Conservation (phyloP, 768 basidiomycete species). For the Agrocybe chaxingu region DNA sequence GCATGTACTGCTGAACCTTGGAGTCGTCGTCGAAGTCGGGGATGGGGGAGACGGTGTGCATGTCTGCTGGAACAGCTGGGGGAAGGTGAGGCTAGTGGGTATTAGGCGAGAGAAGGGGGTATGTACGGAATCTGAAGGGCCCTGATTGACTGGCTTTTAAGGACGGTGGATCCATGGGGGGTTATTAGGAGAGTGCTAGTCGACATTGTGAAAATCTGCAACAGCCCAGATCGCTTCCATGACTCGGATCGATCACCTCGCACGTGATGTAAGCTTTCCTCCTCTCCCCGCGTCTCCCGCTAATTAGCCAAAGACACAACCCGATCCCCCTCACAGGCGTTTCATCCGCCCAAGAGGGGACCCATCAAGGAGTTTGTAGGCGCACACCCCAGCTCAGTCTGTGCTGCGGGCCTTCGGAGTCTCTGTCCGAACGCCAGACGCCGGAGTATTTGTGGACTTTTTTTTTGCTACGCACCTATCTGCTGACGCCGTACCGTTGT, state of each 20-base stretch:
- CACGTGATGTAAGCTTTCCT: background rate
- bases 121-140: conserved; percentile 27
- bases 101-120: conserved; percentile 11
- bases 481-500: no score
- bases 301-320: no score
- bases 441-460: no score
- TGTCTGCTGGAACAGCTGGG: conserved; percentile 42
- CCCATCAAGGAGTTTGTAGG: no score
- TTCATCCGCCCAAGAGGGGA: no score
- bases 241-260: background rate
- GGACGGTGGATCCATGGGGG: conserved; percentile 20
- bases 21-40: conserved; percentile 62
- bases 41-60: conserved; percentile 58
- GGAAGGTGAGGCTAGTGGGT: conserved; percentile 22
- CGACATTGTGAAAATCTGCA: conserved; percentile 1
- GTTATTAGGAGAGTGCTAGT: conserved; percentile 8
- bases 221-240: no score
- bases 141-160: conserved; percentile 29
- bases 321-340: no score
- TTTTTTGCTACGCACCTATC: no score
- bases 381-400: no score
- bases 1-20: conserved; percentile 69
- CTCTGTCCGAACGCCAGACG: no score
- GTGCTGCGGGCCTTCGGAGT: no score
- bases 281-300: no score